These are phyloP conservation scores for Suhomyces sp. DNA, from an alignment of 805 yeast species.

Conservation along the genomic window DNA sequence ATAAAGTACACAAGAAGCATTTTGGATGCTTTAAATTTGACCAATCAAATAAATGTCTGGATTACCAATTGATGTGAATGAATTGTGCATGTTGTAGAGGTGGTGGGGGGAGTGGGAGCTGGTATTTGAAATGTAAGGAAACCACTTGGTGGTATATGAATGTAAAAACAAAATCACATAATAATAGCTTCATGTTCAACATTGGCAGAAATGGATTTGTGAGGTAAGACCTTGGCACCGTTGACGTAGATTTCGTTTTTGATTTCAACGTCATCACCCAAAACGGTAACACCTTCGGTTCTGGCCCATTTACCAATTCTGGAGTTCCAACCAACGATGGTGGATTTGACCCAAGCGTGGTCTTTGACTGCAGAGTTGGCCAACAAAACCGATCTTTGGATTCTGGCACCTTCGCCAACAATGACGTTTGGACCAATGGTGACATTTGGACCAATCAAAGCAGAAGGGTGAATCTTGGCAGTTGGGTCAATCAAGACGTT, in stretches of 20 bases:
- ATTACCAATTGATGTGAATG: neutral
- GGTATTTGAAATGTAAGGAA: neutral
- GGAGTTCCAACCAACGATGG: slow-evolving; percentile 99
- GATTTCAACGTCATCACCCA: slow-evolving; percentile 98
- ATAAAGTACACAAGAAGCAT: slow-evolving; percentile 4
- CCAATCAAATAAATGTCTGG: neutral
- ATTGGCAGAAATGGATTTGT: slow-evolving; percentile 92
- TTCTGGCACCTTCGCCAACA: slow-evolving; percentile 98
- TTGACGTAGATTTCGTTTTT: slow-evolving; percentile 98
- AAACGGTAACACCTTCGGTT: slow-evolving; percentile 94
- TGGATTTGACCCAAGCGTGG: slow-evolving; percentile 96
- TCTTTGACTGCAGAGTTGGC: slow-evolving; percentile 89
- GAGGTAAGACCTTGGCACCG: slow-evolving; percentile 99
- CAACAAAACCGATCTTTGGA: slow-evolving; percentile 90
- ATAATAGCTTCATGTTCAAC: slow-evolving; percentile 98
- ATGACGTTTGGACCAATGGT: slow-evolving; percentile 95
- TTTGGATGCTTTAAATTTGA: neutral
- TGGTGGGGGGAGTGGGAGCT: neutral
- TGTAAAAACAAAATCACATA: slow-evolving; percentile 56
- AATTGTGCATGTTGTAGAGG: neutral
- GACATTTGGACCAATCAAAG: slow-evolving; percentile 98
- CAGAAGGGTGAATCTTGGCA: slow-evolving; percentile 87
- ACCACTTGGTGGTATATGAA: neutral
- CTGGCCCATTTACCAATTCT: slow-evolving; percentile 99
- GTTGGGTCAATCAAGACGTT: slow-evolving; percentile 93